Evolutionary conservation across 805 yeast species (phyloP), one percentile per base, ranked within the genome.

Genomic region (Lipomyces orientalis): DNA sequence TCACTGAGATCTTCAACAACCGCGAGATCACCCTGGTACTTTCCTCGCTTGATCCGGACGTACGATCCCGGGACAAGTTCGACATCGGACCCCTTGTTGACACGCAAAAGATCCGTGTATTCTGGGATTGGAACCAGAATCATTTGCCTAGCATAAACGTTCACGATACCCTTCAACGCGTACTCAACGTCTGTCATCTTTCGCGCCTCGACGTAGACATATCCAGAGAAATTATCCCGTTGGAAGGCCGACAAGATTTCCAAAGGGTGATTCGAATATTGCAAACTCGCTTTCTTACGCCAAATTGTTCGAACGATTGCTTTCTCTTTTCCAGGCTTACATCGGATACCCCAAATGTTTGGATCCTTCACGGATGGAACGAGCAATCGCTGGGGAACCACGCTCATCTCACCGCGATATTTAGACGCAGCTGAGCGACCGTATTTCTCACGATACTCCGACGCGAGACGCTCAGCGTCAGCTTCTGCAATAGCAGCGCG

Each of bases 351-450:
- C 90, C 97, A 95, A 74, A 95, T 91, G 64, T 92, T 88, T 8
- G 99, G 98, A 77, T 95, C 98, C 75, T 93, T 92, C 66, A 95
- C 97, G 39, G 98, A 92, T 12, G 99, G 99, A 79, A 95, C 84
- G 73, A 95, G 84, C 74, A 95, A 86, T 76, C 97, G 89, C 78
- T 95, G 99, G 5, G 98, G 95, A 12, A 94, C 97, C 58, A 89
- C 86, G 43, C 93, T 91, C 64, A 92, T 90, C 51, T 86, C 88
- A 58, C 97, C 97, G 75, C 96, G 85, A 79, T 90, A 93, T 69
- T 90, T 90, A 49, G 90, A 86, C 5, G 90, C 85, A 52, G 92
- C 87, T 2, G 91, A 86, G 75, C 97, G 89, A 70, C 98, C 96
- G 79, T 95, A 95, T 75, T 97, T 86, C 74, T 93, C 96, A 73